phyloP scores from a whole-genome alignment of 768 basidiomycete genomes.

The Boletus rubescentipes region DNA sequence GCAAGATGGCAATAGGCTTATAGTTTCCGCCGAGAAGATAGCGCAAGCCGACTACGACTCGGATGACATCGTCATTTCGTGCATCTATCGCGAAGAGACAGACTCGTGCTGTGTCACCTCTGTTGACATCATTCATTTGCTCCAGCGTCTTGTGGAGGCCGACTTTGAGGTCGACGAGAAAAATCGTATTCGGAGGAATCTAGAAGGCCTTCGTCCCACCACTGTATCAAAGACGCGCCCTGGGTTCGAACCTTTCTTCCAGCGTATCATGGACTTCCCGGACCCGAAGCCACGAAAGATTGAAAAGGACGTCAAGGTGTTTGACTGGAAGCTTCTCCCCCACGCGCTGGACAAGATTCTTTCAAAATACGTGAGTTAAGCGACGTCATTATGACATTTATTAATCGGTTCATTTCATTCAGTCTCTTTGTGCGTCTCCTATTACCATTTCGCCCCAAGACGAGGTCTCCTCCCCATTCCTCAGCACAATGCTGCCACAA shows the following conservation, averaged over 20 bases:
- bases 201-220: constrained; percentile 88
- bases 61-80: constrained; percentile 84
- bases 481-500: constrained; percentile 26
- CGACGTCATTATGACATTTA: not conserved
- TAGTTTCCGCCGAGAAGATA: constrained; percentile 77
- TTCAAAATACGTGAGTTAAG: constrained; percentile 72
- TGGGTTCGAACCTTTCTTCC: constrained; percentile 85
- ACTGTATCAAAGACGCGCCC: constrained; percentile 87
- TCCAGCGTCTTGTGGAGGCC: constrained; percentile 72
- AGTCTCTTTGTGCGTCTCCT: constrained; percentile 51
- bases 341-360: constrained; percentile 78
- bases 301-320: constrained; percentile 94
- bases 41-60: constrained; percentile 70
- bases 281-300: constrained; percentile 94
- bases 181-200: constrained; percentile 90
- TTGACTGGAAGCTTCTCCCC: constrained; percentile 70
- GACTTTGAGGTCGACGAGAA: constrained; percentile 94
- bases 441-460: constrained; percentile 23
- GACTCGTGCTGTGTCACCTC: constrained; percentile 88
- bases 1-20: constrained; percentile 74
- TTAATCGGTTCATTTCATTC: constrained; percentile 4
- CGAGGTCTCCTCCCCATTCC: constrained; percentile 31
- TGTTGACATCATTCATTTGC: constrained; percentile 91
- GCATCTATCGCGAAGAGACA: constrained; percentile 82
- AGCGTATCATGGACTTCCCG: constrained; percentile 94